A percentile compares a stretch with the other conserved stretches of the same genome.
phyloP scores from a whole-genome alignment of 2,329 filamentous ascomycete genomes.

The Aspergillus fructus region DNA sequence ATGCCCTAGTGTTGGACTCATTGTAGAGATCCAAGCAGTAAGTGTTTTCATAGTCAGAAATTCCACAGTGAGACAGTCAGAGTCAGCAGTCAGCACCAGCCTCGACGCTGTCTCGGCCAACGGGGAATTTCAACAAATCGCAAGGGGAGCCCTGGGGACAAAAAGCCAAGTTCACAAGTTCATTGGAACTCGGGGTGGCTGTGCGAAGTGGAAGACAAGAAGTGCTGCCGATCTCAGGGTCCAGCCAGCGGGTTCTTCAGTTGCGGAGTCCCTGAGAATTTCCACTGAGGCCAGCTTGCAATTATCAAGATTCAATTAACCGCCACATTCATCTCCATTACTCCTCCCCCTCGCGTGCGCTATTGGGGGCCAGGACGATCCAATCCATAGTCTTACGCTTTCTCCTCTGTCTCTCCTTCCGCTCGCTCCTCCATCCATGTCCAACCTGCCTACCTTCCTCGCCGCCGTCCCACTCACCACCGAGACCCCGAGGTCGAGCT shows the following conservation, averaged over 20 bases:
- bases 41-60: neutral
- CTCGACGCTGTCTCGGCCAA: neutral
- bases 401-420: constrained; percentile 6
- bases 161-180: too few relatives aligned
- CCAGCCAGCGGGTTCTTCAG: neutral
- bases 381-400: neutral
- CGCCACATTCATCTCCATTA: neutral
- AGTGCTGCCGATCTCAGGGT: constrained; percentile 1
- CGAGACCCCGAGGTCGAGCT: constrained; percentile 20
- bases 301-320: constrained; percentile 9
- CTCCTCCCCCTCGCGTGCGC: constrained; percentile 14
- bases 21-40: too few relatives aligned
- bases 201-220: neutral
- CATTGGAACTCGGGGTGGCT: neutral
- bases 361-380: constrained; percentile 1
- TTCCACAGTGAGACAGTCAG: neutral
- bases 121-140: neutral
- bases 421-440: constrained; percentile 17
- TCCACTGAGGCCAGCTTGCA: constrained; percentile 29
- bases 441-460: constrained; percentile 7
- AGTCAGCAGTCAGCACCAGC: neutral
- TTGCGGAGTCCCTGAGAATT: constrained; percentile 1
- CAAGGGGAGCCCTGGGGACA: neutral
- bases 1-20: too few relatives aligned
- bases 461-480: constrained; percentile 2